Evolutionary conservation across 2,329 filamentous ascomycete genomes (phyloP).

Genomic region (Dryadomyces quercivorus): DNA sequence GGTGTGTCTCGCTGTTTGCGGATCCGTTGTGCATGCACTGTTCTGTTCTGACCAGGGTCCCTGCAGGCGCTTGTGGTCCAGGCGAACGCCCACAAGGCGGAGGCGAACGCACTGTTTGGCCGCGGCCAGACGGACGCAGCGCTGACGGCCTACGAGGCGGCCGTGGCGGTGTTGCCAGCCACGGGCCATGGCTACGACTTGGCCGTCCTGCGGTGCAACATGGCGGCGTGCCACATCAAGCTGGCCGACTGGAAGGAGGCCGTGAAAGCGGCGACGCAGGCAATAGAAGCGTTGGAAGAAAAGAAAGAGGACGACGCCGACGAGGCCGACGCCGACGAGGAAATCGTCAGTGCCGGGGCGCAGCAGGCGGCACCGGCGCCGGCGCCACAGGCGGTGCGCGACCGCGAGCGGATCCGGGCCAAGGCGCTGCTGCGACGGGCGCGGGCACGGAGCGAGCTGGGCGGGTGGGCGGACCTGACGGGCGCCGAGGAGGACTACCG

Average conservation of each 20-base stretch:
- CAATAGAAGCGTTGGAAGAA: constrained; percentile 57
- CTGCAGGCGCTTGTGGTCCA: constrained; percentile 45
- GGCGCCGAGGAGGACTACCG: constrained; percentile 75
- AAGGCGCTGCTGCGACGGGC: constrained; percentile 77
- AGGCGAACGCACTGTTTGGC: constrained; percentile 71
- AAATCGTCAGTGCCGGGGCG: constrained; percentile 49
- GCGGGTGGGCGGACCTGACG: constrained; percentile 69
- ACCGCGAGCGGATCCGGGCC: constrained; percentile 64
- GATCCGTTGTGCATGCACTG: not conserved
- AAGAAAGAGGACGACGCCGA: constrained; percentile 19
- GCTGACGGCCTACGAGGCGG: constrained; percentile 71
- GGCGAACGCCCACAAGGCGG: constrained; percentile 59
- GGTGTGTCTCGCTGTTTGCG: not conserved
- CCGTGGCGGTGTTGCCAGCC: constrained; percentile 64
- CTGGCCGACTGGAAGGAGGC: constrained; percentile 77
- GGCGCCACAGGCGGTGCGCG: constrained; percentile 27
- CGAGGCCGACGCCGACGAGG: constrained; percentile 31
- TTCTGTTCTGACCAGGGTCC: not conserved
- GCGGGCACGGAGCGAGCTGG: constrained; percentile 56
- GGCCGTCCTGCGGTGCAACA: constrained; percentile 78
- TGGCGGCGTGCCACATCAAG: constrained; percentile 80
- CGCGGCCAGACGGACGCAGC: constrained; percentile 62
- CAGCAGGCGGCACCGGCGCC: constrained; percentile 15
- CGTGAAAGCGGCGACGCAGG: constrained; percentile 57
- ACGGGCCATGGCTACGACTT: constrained; percentile 74